Percentiles rank a stretch among this genome's conserved stretches.
phyloP scores from a whole-genome alignment of 2,329 filamentous ascomycete species.

The Xylariomycetidae sp. region DNA sequence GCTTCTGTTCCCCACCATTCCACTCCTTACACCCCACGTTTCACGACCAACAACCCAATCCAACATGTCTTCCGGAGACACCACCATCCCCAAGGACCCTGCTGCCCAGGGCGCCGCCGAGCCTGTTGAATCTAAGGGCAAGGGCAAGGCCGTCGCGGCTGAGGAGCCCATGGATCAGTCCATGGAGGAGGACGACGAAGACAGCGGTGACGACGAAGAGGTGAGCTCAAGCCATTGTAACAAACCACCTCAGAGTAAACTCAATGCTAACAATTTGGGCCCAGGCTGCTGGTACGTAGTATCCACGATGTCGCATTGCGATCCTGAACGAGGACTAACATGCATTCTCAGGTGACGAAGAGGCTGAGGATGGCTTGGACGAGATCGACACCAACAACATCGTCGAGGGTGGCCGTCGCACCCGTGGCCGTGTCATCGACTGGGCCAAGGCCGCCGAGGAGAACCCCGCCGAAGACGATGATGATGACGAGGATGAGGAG shows the following conservation, averaged over 20 bases:
- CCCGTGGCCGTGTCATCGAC: slow-evolving; percentile 87
- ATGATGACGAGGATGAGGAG: slow-evolving; percentile 74
- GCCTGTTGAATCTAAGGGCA: slow-evolving; percentile 63
- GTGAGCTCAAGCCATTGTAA: slow-evolving; percentile 34
- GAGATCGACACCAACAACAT: slow-evolving; percentile 91
- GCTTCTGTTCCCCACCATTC: slow-evolving; percentile 5
- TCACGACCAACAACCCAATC: slow-evolving; percentile 11
- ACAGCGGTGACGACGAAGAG: slow-evolving; percentile 56
- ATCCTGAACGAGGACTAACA: no score
- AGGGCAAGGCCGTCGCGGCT: slow-evolving; percentile 68
- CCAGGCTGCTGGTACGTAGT: no score
- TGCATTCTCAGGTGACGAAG: slow-evolving; percentile 48
- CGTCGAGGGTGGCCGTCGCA: slow-evolving; percentile 70
- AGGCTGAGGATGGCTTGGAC: slow-evolving; percentile 77
- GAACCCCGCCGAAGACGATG: slow-evolving; percentile 66
- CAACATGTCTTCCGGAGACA: slow-evolving; percentile 45
- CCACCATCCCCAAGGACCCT: slow-evolving; percentile 41
- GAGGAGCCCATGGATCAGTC: slow-evolving; percentile 51
- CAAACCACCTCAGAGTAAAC: slow-evolving; percentile 7
- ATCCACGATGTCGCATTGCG: no score
- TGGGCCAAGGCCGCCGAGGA: slow-evolving; percentile 85
- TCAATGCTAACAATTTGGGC: slow-evolving; percentile 16
- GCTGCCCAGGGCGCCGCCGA: slow-evolving; percentile 35
- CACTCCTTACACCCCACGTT: slow-evolving; percentile 6
- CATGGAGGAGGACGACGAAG: slow-evolving; percentile 72